Evolutionary conservation across 768 basidiomycete species (phyloP), one percentile per base, ranked within the genome.

Genomic region (Boletales sp.): DNA sequence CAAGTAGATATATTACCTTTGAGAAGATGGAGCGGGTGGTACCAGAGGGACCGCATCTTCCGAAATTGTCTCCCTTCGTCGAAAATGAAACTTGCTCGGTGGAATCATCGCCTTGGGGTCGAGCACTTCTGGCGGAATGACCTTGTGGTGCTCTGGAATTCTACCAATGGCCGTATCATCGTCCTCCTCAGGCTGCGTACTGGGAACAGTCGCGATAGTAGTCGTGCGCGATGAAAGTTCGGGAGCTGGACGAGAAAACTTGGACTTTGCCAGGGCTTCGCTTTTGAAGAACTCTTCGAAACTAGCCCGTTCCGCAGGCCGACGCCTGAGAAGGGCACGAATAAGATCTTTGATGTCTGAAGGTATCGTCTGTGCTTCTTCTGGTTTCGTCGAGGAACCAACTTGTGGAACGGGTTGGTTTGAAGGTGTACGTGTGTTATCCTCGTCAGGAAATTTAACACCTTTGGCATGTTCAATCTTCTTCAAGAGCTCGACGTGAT

Each of bases 261-360:
- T 91, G 35, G 80, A 85, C 64, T 86, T 88, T 24, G 78, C 83
- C 56, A 88, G 73, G 32, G 86, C 93, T 30, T 77, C 78, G 55
- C 88, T 90, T 45, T 77, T 76, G 65, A 99, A 99, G 71, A 97
- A 97, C 37, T 94, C 90, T 12, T 94, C 90, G 52, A 94, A 99
- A 48, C 78, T 84, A 19, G 91, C 86, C 2, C 95, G 78, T 63
- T 97, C 90, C 0, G 75, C 78, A 0, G 97, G 94, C 36, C 84
- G 81, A 27, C 90, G 83, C 68, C 87, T 91, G 43, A 99, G 74
- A 42, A 99, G 72, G n/a, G 73, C 66, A 15, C 92, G 79, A 30
- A 98, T 91, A 45, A 98, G 83, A 30, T 78, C 77, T 71, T 99
- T 98, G 66, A 99, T 77, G 60, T 97, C 95, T 8, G 67, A 61